Percentiles rank a stretch among this genome's conserved stretches.
Conservation (phyloP, 2,329 filamentous ascomycete genomes). For the Penicillium psychrosexuale region DNA sequence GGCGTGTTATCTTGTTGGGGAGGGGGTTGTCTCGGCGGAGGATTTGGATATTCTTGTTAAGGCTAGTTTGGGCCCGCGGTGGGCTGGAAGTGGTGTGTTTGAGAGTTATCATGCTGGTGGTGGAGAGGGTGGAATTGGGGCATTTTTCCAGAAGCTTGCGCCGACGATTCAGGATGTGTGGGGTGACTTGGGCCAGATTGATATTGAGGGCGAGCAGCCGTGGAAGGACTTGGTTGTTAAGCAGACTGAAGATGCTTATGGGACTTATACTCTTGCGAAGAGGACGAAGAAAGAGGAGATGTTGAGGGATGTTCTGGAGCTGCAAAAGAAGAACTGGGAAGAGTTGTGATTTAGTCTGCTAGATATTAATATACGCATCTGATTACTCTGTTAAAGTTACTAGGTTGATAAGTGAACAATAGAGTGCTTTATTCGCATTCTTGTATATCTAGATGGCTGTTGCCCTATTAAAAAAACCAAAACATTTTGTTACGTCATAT, state of each 20-base stretch:
- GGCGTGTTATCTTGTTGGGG: conserved; percentile 53
- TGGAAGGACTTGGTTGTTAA: conserved; percentile 49
- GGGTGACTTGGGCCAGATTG: conserved; percentile 46
- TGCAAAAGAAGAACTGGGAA: conserved; percentile 18
- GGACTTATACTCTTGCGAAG: conserved; percentile 24
- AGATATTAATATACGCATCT: not conserved
- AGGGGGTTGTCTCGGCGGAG: conserved; percentile 51
- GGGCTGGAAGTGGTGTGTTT: conserved; percentile 57
- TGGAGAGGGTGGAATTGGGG: conserved; percentile 51
- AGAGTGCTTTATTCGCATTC: conserved; percentile 26
- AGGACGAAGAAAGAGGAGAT: conserved; percentile 27
- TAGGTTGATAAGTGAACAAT: not conserved
- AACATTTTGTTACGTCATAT: conserved; percentile 22
- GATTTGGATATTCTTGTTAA: conserved; percentile 55
- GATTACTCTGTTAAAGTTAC: not conserved
- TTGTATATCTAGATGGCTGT: conserved; percentile 24
- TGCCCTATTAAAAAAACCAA: conserved; percentile 27
- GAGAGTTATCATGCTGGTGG: conserved; percentile 60
- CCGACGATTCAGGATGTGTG: conserved; percentile 55
- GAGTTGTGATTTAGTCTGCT: not conserved
- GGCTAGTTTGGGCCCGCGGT: conserved; percentile 53
- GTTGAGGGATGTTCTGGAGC: conserved; percentile 24
- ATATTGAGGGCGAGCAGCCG: conserved; percentile 38
- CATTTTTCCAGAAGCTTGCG: conserved; percentile 56
- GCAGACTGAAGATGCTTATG: conserved; percentile 50